These are phyloP conservation scores for Cyberlindnera petersonii DNA, from an alignment of 805 yeast genomes.

Conservation along the genomic window DNA sequence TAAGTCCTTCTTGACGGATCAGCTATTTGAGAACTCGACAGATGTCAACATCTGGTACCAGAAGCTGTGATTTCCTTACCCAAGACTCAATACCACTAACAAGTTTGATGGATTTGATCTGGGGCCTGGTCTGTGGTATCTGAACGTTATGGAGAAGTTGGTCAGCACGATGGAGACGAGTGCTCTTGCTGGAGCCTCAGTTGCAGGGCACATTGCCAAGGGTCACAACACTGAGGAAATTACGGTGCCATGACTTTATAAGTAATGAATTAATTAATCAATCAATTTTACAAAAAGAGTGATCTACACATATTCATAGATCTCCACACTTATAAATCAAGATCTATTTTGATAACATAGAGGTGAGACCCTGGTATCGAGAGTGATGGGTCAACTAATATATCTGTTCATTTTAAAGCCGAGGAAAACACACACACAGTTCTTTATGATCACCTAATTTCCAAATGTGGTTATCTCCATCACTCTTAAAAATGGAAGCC, in stretches of 20 bases:
- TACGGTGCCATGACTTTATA: constrained; percentile 5
- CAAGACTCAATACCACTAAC: constrained; percentile 32
- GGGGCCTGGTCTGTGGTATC: constrained; percentile 36
- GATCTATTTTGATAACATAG: too few relatives aligned
- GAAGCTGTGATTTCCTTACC: constrained; percentile 44
- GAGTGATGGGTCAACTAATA: too few relatives aligned
- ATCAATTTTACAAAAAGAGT: too few relatives aligned
- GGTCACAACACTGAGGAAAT: constrained; percentile 27
- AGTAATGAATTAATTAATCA: not conserved
- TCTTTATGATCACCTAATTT: too few relatives aligned
- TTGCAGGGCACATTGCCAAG: constrained; percentile 39
- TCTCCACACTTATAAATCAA: too few relatives aligned
- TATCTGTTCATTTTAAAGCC: too few relatives aligned
- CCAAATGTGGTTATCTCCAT: too few relatives aligned
- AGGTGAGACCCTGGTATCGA: too few relatives aligned
- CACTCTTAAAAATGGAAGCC: too few relatives aligned
- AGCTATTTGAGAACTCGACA: constrained; percentile 22
- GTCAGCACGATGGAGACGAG: constrained; percentile 52
- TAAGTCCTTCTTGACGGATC: constrained; percentile 14
- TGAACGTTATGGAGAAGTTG: constrained; percentile 43
- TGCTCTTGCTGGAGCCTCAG: constrained; percentile 46
- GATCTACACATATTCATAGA: too few relatives aligned
- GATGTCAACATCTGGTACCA: constrained; percentile 27
- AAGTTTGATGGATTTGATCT: constrained; percentile 30
- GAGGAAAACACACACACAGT: too few relatives aligned